These are phyloP conservation scores for Claviceps maximensis DNA, from an alignment of 2,329 filamentous ascomycete genomes.

Conservation along the genomic window DNA sequence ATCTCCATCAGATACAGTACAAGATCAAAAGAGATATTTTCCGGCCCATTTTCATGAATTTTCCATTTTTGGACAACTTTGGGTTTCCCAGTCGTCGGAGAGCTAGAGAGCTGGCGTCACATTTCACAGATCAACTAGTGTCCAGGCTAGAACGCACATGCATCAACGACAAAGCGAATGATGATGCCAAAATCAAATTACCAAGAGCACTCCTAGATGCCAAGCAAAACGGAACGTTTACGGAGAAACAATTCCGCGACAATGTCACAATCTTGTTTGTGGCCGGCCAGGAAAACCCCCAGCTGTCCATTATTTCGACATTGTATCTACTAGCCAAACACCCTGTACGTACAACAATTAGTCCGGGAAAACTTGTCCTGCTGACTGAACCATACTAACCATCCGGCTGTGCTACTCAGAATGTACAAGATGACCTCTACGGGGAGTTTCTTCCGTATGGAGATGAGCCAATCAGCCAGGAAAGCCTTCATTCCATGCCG, in stretches of 20 bases:
- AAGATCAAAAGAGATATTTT: conserved; percentile 20
- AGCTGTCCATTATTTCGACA: conserved; percentile 22
- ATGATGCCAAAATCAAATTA: conserved; percentile 2
- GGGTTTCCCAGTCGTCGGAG: conserved; percentile 14
- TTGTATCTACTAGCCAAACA: conserved; percentile 24
- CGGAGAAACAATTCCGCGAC: conserved; percentile 24
- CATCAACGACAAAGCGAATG: conserved; percentile 2
- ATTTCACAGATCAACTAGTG: conserved; percentile 14
- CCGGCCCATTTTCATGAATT: conserved; percentile 21
- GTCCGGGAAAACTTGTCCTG: not conserved
- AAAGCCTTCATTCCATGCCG: conserved; percentile 21
- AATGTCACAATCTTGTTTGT: conserved; percentile 27
- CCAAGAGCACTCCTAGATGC: conserved; percentile 13
- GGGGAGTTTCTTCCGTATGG: conserved; percentile 15
- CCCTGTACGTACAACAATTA: conserved; percentile 8
- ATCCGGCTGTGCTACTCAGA: conserved; percentile 1
- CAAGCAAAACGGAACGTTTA: conserved; percentile 12
- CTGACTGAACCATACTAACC: not conserved
- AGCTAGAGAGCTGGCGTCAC: conserved; percentile 14
- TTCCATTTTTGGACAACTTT: conserved; percentile 18
- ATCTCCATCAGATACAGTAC: conserved; percentile 14
- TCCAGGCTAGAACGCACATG: conserved; percentile 5
- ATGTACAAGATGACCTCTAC: conserved; percentile 18
- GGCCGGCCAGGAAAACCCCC: conserved; percentile 28
- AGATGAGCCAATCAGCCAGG: conserved; percentile 6